Evolutionary conservation across 306 rosid genomes (phyloP).

Genomic region (Sphenostylis stenocarpa): DNA sequence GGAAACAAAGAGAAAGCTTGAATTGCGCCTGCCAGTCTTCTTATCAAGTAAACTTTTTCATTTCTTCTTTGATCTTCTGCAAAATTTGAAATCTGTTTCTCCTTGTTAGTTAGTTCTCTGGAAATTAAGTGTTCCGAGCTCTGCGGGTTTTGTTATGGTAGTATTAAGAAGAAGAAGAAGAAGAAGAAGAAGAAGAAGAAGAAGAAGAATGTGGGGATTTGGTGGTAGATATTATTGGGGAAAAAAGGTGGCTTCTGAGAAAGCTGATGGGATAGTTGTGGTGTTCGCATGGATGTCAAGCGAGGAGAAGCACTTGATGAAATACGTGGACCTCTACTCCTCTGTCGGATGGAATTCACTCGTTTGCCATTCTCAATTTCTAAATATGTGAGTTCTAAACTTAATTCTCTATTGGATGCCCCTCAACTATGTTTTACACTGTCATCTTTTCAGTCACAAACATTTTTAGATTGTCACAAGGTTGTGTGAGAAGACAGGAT

Average conservation of each 20-base stretch:
- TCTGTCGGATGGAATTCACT: conserved; percentile 86
- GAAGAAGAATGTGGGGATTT: conserved; percentile 79
- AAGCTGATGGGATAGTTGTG: conserved; percentile 74
- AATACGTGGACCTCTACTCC: conserved; percentile 69
- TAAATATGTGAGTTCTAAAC: conserved; percentile 72
- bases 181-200: conserved; percentile 40
- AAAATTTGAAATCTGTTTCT: background rate
- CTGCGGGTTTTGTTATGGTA: background rate
- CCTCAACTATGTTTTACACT: background rate
- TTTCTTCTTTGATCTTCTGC: background rate
- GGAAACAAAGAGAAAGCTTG: background rate
- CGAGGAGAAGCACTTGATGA: conserved; percentile 69
- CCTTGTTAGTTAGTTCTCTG: background rate
- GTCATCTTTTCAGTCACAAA: background rate
- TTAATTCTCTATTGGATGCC: background rate
- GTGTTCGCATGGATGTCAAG: conserved; percentile 92
- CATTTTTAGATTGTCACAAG: background rate
- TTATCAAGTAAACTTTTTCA: background rate
- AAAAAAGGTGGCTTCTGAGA: conserved; percentile 52
- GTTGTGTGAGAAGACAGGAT: background rate
- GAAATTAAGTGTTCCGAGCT: background rate
- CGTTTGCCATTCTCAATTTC: conserved; percentile 78
- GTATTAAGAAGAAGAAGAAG: conserved; percentile 8
- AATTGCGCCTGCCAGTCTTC: background rate
- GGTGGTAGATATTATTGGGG: conserved; percentile 91